phyloP scores from a whole-genome alignment of 331 rosid genomes.

The Arachis monticola region DNA sequence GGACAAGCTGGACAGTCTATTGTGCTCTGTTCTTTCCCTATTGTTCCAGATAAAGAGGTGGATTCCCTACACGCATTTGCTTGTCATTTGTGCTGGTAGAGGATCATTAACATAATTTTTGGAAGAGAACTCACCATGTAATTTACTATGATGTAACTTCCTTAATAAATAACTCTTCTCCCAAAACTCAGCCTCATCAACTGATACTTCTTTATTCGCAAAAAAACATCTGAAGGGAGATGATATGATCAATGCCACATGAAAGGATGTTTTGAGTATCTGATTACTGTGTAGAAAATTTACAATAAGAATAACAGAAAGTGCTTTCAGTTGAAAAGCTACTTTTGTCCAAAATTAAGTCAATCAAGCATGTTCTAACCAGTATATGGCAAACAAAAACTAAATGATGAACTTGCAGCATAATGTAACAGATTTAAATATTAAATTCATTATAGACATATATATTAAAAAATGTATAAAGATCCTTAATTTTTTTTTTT shows the following conservation, averaged over 20 bases:
- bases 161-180: constrained; percentile 90
- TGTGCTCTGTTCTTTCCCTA: constrained; percentile 59
- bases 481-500: too few species aligned
- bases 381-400: constrained; percentile 21
- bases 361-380: constrained; percentile 15
- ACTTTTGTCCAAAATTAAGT: background rate
- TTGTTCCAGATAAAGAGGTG: constrained; percentile 45
- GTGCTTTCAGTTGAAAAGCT: constrained; percentile 1
- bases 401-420: constrained; percentile 8
- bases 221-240: constrained; percentile 75
- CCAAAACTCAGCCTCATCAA: constrained; percentile 91
- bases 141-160: constrained; percentile 49
- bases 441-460: constrained; percentile 23
- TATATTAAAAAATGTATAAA: too few species aligned
- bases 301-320: background rate
- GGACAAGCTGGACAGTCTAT: constrained; percentile 70
- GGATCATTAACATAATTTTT: constrained; percentile 35
- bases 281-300: constrained; percentile 15
- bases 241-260: constrained; percentile 39
- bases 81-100: constrained; percentile 46
- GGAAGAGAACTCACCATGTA: constrained; percentile 47
- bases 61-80: constrained; percentile 59
- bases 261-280: constrained; percentile 11
- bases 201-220: constrained; percentile 68
- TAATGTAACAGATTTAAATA: constrained; percentile 3